These are phyloP conservation scores for Fonsecaea monophora DNA, from an alignment of 2,329 filamentous ascomycete species.

Conservation along the genomic window DNA sequence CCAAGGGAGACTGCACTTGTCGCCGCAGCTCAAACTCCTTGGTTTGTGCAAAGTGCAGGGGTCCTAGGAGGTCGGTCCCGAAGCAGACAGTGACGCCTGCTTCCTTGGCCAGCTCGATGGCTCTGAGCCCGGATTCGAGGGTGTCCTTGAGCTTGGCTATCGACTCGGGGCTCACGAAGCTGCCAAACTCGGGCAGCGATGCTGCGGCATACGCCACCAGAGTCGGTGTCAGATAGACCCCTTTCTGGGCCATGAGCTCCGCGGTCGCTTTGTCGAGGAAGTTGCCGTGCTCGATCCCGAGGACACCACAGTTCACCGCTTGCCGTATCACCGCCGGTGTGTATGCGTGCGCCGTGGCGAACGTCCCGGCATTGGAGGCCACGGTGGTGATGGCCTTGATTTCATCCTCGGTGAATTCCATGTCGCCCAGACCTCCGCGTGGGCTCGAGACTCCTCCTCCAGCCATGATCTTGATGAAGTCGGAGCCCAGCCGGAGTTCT, in stretches of 20 bases:
- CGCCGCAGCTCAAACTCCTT: slow-evolving; percentile 58
- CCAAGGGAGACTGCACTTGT: slow-evolving; percentile 50
- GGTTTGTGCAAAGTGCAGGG: slow-evolving; percentile 57
- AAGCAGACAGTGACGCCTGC: slow-evolving; percentile 64
- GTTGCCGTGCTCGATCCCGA: slow-evolving; percentile 64
- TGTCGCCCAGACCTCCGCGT: slow-evolving; percentile 60
- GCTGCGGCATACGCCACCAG: slow-evolving; percentile 56
- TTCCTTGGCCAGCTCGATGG: slow-evolving; percentile 57
- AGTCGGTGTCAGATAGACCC: slow-evolving; percentile 61
- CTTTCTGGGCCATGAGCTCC: slow-evolving; percentile 58
- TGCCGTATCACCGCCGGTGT: slow-evolving; percentile 63
- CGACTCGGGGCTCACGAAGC: slow-evolving; percentile 54
- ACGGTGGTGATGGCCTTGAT: slow-evolving; percentile 61
- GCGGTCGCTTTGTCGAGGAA: slow-evolving; percentile 55
- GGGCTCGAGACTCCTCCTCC: slow-evolving; percentile 64
- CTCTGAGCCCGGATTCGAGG: slow-evolving; percentile 54
- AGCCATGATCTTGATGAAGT: slow-evolving; percentile 69
- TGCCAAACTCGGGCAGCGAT: slow-evolving; percentile 43
- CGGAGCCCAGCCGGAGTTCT: slow-evolving; percentile 62
- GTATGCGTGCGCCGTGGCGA: slow-evolving; percentile 66
- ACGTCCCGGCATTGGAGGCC: slow-evolving; percentile 59
- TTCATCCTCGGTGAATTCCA: slow-evolving; percentile 65
- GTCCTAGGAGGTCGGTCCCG: slow-evolving; percentile 62
- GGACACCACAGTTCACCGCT: slow-evolving; percentile 62
- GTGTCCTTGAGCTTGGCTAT: slow-evolving; percentile 61